These are phyloP conservation scores for Torrubiellomyces zombiae DNA, from an alignment of 2,329 filamentous ascomycete species.

Conservation along the genomic window DNA sequence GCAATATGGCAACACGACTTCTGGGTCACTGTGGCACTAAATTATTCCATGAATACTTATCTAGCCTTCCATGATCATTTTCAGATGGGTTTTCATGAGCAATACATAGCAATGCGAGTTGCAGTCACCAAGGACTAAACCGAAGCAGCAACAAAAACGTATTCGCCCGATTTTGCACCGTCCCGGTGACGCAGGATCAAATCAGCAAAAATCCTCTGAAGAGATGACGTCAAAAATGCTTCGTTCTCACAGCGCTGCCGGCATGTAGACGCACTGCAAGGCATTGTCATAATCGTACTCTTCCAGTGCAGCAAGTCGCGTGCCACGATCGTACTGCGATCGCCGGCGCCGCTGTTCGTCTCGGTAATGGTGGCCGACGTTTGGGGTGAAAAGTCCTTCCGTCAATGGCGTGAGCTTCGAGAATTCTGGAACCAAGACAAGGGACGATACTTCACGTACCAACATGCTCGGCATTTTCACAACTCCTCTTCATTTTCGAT, in stretches of 20 bases:
- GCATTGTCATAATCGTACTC: slow-evolving; percentile 37
- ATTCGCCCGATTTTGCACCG: too few relatives aligned
- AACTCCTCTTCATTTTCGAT: slow-evolving; percentile 74
- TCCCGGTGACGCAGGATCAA: too few relatives aligned
- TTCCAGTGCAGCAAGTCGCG: slow-evolving; percentile 51
- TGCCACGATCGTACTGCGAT: slow-evolving; percentile 71
- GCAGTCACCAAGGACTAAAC: too few relatives aligned
- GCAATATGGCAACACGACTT: too few relatives aligned
- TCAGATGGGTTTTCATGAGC: too few relatives aligned
- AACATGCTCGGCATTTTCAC: slow-evolving; percentile 72
- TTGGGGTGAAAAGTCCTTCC: slow-evolving; percentile 68
- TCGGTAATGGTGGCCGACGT: slow-evolving; percentile 54
- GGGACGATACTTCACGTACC: slow-evolving; percentile 33
- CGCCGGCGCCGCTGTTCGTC: slow-evolving; percentile 61
- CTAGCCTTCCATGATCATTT: too few relatives aligned
- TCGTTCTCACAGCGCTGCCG: slow-evolving; percentile 5
- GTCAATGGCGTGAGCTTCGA: slow-evolving; percentile 1
- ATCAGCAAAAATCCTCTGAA: too few relatives aligned
- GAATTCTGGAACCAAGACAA: not conserved
- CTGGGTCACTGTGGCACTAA: too few relatives aligned
- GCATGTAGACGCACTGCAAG: slow-evolving; percentile 21
- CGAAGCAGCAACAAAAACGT: too few relatives aligned
- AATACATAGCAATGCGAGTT: too few relatives aligned
- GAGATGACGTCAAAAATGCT: too few relatives aligned
- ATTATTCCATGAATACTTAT: too few relatives aligned